Base-by-base conservation (phyloP, 345 rosid genomes). In the Salix purpurea region DNA sequence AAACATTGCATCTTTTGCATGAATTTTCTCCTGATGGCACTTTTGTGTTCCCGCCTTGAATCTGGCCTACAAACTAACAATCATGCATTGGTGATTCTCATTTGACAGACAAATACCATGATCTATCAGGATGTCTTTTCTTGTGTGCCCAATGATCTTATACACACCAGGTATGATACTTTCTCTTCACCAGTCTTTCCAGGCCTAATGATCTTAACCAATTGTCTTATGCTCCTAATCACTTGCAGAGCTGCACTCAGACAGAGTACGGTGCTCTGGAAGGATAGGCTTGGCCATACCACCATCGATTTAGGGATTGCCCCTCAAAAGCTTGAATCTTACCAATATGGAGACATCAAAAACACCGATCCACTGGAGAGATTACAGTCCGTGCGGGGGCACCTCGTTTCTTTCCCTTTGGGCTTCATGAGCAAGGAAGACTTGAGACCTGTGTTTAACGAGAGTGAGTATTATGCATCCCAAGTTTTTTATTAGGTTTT, bases 381-480 rank as follows among this genome's bases (percentile, higher is more conserved):
- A 85, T 80, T 96, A 67, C 78, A 77, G 75, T 73, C 92, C 1
- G 80, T 93, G 11, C 84, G 82, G 23, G 99, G 98, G 72, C 97
- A 96, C 76, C 98, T 96, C 16, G 99, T 96, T 85, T 89, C 96
- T 14, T 92, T 89, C 84, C 99, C 98, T 13, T 74, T 96, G 87
- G 98, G 92, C 77, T 96, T 96, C 86, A 91, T 93, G 99, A 83
- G 89, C 87, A 82, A 78, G 78, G 99, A 96, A 87, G 99, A 96
- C 83, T 84, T 96, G 71, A 91, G 99, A 87, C 99, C 97, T 0
- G 90, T 92, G 48, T 96, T 93, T 75, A 96, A 91, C 37, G 97
- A 96, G 88, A 96, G 99, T 74, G 98, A 93, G 83, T 96, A 88
- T 81, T 96, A 96, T 78, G 99, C 99, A 23, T 88, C 97, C 77